Evolutionary conservation across 1,284 basidiomycete species (phyloP).

Genomic region (Rhodofomes roseus): DNA sequence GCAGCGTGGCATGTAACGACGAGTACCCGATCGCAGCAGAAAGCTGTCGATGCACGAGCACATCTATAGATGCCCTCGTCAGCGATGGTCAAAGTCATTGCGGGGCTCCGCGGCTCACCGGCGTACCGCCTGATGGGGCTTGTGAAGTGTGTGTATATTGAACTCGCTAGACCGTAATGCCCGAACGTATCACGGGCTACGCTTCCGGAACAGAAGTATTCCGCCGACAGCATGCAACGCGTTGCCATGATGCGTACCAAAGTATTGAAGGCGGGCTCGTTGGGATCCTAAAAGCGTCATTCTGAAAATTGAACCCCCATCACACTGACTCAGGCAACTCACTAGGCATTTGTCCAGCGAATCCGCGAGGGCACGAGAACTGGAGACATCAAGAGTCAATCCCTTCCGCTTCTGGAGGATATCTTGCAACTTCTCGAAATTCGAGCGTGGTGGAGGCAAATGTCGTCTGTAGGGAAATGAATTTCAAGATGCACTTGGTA

Average conservation of each 20-base stretch:
- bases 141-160: slow-evolving; percentile 99
- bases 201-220: slow-evolving; percentile 97
- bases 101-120: slow-evolving; percentile 51
- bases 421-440: slow-evolving; percentile 96
- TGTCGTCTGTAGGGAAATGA: slow-evolving; percentile 66
- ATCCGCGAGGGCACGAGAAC: slow-evolving; percentile 86
- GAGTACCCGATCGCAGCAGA: slow-evolving; percentile 86
- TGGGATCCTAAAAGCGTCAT: slow-evolving; percentile 54
- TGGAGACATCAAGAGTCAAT: slow-evolving; percentile 87
- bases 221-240: slow-evolving; percentile 96
- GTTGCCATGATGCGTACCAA: slow-evolving; percentile 99
- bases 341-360: slow-evolving; percentile 74
- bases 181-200: slow-evolving; percentile 91
- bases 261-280: slow-evolving; percentile 91
- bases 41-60: slow-evolving; percentile 93
- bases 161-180: slow-evolving; percentile 94
- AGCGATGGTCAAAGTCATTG: slow-evolving; percentile 14
- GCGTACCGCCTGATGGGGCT: slow-evolving; percentile 92
- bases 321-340: slow-evolving; percentile 10
- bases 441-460: slow-evolving; percentile 86
- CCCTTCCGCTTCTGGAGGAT: slow-evolving; percentile 86
- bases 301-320: slow-evolving; percentile 1
- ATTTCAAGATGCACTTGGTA: background rate
- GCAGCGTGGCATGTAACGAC: slow-evolving; percentile 82
- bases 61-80: slow-evolving; percentile 50